These are phyloP conservation scores for Biancaea sappan DNA, from an alignment of 306 rosid species.

Conservation along the genomic window DNA sequence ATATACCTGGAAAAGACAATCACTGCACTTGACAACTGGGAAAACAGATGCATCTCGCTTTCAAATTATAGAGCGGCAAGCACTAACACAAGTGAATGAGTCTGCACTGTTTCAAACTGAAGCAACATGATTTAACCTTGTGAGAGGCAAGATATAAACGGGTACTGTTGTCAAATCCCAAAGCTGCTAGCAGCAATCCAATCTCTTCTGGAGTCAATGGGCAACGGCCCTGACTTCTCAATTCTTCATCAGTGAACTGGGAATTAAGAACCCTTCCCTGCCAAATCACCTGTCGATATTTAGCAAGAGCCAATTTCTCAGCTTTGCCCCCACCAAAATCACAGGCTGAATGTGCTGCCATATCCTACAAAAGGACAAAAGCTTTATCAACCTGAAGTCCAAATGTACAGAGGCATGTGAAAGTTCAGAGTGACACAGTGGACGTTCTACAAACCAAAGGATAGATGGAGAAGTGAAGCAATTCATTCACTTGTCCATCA, in stretches of 20 bases:
- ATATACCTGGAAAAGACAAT: slow-evolving; percentile 64
- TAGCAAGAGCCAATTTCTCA: slow-evolving; percentile 87
- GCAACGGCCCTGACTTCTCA: slow-evolving; percentile 97
- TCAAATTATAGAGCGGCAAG: slow-evolving; percentile 10
- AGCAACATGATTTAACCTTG: slow-evolving; percentile 64
- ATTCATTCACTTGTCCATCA: background rate
- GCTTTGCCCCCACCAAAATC: slow-evolving; percentile 99
- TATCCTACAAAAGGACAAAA: slow-evolving; percentile 60
- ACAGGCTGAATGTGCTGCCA: slow-evolving; percentile 99
- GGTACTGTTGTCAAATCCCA: slow-evolving; percentile 92
- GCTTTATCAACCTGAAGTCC: background rate
- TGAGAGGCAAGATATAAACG: slow-evolving; percentile 96
- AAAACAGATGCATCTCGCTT: slow-evolving; percentile 18
- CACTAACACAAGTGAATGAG: slow-evolving; percentile 10
- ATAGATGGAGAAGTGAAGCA: slow-evolving; percentile 2
- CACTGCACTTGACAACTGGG: slow-evolving; percentile 13
- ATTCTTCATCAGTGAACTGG: slow-evolving; percentile 92
- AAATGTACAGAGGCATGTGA: slow-evolving; percentile 3
- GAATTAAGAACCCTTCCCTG: slow-evolving; percentile 98
- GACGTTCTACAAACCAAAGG: slow-evolving; percentile 9
- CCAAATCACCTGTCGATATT: slow-evolving; percentile 91
- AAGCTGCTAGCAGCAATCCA: slow-evolving; percentile 86
- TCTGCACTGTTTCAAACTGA: background rate
- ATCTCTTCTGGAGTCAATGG: slow-evolving; percentile 98
- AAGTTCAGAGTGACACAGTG: background rate